Conservation (phyloP, 805 yeast species). For the Candida pseudofarinosa region DNA sequence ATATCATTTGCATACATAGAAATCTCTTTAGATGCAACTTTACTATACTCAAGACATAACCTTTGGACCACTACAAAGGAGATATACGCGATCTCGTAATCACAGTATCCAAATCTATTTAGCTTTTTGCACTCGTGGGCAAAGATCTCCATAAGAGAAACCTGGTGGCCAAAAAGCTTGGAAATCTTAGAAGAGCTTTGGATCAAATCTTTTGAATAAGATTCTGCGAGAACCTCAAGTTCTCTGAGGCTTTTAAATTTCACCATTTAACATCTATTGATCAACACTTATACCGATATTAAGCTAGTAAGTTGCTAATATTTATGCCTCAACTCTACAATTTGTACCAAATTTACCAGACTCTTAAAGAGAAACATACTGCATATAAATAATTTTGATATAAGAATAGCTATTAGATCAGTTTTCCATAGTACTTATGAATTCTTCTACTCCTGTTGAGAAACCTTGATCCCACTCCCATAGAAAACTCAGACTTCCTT, state of each 20-base stretch:
- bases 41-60: conserved; percentile 8
- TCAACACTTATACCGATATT: neutral
- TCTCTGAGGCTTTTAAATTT: neutral
- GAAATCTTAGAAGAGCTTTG: conserved; percentile 9
- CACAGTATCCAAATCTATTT: conserved; percentile 29
- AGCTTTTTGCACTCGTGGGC: conserved; percentile 28
- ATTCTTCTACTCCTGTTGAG: conserved; percentile 54
- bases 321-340: too few species aligned
- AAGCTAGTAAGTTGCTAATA: too few species aligned
- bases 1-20: conserved; percentile 15
- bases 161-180: conserved; percentile 22
- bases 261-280: neutral
- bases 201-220: conserved; percentile 7
- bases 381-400: neutral
- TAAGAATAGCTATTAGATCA: too few species aligned
- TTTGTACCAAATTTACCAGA: too few species aligned
- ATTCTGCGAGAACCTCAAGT: conserved; percentile 2
- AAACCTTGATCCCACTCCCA: conserved; percentile 96
- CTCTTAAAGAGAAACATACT: too few species aligned
- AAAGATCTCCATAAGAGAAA: conserved; percentile 31
- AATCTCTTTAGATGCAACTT: conserved; percentile 8
- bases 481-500: conserved; percentile 53
- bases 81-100: conserved; percentile 33
- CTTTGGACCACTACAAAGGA: conserved; percentile 14
- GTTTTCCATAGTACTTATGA: conserved; percentile 11